Evolutionary conservation across 257 asterid species (phyloP).

Genomic region (Eustoma russellianum): DNA sequence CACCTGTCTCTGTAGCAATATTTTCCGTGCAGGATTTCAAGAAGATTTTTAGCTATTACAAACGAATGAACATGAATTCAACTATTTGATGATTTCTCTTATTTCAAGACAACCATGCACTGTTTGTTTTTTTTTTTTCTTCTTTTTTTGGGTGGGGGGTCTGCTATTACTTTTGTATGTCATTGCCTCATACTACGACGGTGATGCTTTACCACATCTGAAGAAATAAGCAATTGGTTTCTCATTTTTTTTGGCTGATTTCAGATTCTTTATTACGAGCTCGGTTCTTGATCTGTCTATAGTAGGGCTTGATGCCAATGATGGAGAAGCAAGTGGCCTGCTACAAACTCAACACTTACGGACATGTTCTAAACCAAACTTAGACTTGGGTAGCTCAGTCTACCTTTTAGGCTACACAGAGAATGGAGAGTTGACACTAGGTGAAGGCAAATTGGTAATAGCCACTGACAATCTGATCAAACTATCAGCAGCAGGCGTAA

Average conservation of each 20-base stretch:
- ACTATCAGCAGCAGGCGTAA: slow-evolving; percentile 69
- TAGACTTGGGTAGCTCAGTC: slow-evolving; percentile 72
- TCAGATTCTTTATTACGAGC: slow-evolving; percentile 95
- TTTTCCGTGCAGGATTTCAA: too few relatives aligned
- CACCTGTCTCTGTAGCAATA: too few relatives aligned
- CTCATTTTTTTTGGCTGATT: neutral
- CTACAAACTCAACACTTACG: slow-evolving; percentile 60
- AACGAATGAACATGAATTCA: too few relatives aligned
- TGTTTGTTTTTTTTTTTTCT: too few relatives aligned
- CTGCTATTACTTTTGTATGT: too few relatives aligned
- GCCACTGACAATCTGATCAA: slow-evolving; percentile 96
- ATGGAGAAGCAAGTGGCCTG: slow-evolving; percentile 60
- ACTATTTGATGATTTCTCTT: too few relatives aligned
- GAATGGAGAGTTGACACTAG: slow-evolving; percentile 62
- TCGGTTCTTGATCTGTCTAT: slow-evolving; percentile 89
- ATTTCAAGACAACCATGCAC: too few relatives aligned
- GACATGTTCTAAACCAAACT: slow-evolving; percentile 66
- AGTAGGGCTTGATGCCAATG: slow-evolving; percentile 83
- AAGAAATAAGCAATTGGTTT: too few relatives aligned
- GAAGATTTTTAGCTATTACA: too few relatives aligned
- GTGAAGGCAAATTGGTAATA: slow-evolving; percentile 91
- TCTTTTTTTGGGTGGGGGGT: too few relatives aligned
- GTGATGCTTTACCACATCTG: too few relatives aligned
- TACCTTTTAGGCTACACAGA: slow-evolving; percentile 74
- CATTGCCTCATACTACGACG: too few relatives aligned